phyloP scores from a whole-genome alignment of 495 filamentous ascomycete species.

The Penicillium cosmopolitanum region DNA sequence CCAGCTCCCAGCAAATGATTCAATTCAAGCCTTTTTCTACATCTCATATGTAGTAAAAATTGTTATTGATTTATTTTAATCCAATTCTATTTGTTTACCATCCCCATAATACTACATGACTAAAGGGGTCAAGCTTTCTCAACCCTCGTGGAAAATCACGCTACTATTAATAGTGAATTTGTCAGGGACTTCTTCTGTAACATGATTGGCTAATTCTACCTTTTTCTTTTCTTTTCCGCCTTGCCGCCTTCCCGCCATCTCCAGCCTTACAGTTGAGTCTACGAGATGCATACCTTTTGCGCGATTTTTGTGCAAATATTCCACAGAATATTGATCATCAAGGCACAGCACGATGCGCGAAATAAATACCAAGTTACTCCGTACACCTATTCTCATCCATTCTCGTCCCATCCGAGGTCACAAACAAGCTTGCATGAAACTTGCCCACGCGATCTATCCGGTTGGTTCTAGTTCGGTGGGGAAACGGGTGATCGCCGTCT shows the following conservation, averaged over 20 bases:
- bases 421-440: not conserved
- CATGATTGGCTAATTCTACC: not conserved
- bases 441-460: not conserved
- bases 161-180: conserved; percentile 4
- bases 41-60: not conserved
- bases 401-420: not conserved
- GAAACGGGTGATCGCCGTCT: conserved; percentile 4
- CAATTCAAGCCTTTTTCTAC: not conserved
- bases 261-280: no score
- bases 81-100: not conserved
- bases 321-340: not conserved
- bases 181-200: not conserved
- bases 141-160: not conserved
- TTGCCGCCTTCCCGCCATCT: not conserved
- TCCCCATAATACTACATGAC: not conserved
- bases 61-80: not conserved
- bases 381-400: not conserved
- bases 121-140: not conserved
- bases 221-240: not conserved
- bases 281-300: no score
- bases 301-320: not conserved
- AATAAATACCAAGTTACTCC: no score
- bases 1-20: not conserved
- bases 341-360: not conserved
- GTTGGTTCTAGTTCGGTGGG: not conserved